Base-by-base conservation (phyloP, 768 basidiomycete genomes). In the Rhodotorula toruloides region DNA sequence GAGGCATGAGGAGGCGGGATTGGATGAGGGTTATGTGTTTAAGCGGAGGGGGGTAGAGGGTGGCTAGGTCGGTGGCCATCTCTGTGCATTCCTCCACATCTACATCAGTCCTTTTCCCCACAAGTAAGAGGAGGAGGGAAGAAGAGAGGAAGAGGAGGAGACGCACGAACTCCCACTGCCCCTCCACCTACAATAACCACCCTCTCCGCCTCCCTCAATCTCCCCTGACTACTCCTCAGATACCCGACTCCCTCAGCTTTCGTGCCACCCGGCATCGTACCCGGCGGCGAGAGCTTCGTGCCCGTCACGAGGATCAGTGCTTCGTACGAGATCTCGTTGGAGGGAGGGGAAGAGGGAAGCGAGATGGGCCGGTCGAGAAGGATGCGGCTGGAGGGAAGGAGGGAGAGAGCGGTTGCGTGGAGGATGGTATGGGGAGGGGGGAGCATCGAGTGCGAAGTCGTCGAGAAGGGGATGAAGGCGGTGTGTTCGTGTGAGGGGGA, bases 151-250 rank as follows among this genome's bases (percentile, higher is more conserved):
- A 54, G 34, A 6, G 4, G 13, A 31, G 36, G n/a, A n/a, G 29
- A 80, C 84, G 71, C 74, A 87, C 86, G 85, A 34, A 88, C 83
- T 6, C 87, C 87, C 14, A 88, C 81, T 1, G 87, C 85, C 1
- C 88, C 87, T 17, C 86, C 87, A 3, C 88, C 87, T 4, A 88
- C 82, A 21, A 88, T 81, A 12, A 88, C 80, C 7, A 89, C 80
- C 47, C 80, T 82, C 2, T 75, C 77, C 0, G 85, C 81, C 4
- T 74, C 76, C 58, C 81, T 77, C 54, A 88, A 79, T 7, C 73
- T 75, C 39, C 74, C 74, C 72, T 87, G 86, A 60, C 81, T 80
- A n/a, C 77, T 75, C 65, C 78, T 78, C 48, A 86, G 77, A 81
- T 83, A 85, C 36, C n/a, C 0, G 81, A 81, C 62, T 82, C 82